Conservation (phyloP, 768 basidiomycete genomes). For the Kwoniella mangroviensis region DNA sequence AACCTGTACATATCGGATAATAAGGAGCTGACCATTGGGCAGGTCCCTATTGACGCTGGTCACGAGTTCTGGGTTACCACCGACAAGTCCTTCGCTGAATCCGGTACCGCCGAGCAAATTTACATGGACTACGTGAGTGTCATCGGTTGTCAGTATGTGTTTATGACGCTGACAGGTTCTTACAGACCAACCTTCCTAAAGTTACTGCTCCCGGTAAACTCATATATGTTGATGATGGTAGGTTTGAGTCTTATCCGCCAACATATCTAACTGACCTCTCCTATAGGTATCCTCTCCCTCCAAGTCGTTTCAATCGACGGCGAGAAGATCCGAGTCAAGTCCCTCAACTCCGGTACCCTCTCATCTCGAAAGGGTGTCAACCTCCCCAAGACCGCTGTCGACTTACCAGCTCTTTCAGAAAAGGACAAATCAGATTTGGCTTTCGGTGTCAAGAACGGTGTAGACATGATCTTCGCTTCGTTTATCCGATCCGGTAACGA, state of each 20-base stretch:
- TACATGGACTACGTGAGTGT: slow-evolving; percentile 89
- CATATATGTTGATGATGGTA: slow-evolving; percentile 96
- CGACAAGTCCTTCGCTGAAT: slow-evolving; percentile 77
- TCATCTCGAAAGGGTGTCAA: slow-evolving; percentile 99
- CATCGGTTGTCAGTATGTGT: neutral
- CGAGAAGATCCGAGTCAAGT: slow-evolving; percentile 76
- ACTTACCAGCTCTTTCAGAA: slow-evolving; percentile 93
- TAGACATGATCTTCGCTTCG: slow-evolving; percentile 99
- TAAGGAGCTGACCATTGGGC: neutral
- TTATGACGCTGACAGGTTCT: slow-evolving; percentile 9
- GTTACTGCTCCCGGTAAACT: slow-evolving; percentile 96
- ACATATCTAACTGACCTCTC: slow-evolving; percentile 8
- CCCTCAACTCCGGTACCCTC: slow-evolving; percentile 87
- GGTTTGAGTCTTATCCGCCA: slow-evolving; percentile 19
- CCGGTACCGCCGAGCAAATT: slow-evolving; percentile 79
- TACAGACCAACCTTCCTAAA: slow-evolving; percentile 84
- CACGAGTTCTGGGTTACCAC: slow-evolving; percentile 92
- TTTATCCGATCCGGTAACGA: slow-evolving; percentile 96
- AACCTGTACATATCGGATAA: no score
- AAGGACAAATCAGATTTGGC: slow-evolving; percentile 95
- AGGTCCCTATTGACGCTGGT: slow-evolving; percentile 84
- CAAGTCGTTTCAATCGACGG: slow-evolving; percentile 89
- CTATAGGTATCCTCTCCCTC: slow-evolving; percentile 79
- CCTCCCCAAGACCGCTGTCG: slow-evolving; percentile 95
- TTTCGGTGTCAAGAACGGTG: slow-evolving; percentile 95